Conservation (phyloP, 73 alveolate species). For the Paramecium bursaria region DNA sequence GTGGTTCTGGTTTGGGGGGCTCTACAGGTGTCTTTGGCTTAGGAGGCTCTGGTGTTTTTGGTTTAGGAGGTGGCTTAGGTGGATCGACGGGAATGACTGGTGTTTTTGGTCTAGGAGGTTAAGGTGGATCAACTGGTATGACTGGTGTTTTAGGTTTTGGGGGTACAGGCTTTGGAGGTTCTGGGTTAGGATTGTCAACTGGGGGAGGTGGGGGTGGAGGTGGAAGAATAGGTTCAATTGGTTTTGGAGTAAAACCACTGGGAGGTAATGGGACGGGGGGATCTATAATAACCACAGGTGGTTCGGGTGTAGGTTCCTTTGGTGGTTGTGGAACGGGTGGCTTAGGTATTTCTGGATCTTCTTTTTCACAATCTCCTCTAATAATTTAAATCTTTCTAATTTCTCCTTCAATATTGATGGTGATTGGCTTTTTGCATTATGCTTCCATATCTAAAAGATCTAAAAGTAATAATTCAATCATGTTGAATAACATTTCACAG, state of each 20-base stretch:
- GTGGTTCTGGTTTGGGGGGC: constrained; percentile 42
- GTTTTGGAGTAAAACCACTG: no score
- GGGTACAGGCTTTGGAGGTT: no score
- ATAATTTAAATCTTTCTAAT: constrained; percentile 50
- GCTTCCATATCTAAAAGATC: constrained; percentile 42
- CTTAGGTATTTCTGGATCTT: constrained; percentile 1
- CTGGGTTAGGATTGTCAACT: no score
- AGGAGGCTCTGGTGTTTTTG: constrained; percentile 2
- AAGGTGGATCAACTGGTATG: no score
- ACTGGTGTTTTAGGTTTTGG: no score
- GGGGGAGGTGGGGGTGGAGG: no score
- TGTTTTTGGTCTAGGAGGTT: constrained; percentile 24
- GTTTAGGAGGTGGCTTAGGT: background rate
- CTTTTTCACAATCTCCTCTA: constrained; percentile 49
- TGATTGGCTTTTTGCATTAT: constrained; percentile 44
- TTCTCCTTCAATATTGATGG: constrained; percentile 57
- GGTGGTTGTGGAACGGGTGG: constrained; percentile 3
- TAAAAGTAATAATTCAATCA: constrained; percentile 35
- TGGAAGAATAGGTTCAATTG: no score
- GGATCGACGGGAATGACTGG: no score
- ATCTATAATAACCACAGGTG: no score
- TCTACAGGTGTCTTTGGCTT: background rate
- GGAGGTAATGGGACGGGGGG: background rate
- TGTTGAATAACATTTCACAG: constrained; percentile 54
- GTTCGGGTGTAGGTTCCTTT: background rate